A percentile compares a stretch with the other conserved stretches of the same genome.
Evolutionary conservation across 192 early-diverging fungal species (phyloP).

Genomic region (Rhizophlyctis rosea): DNA sequence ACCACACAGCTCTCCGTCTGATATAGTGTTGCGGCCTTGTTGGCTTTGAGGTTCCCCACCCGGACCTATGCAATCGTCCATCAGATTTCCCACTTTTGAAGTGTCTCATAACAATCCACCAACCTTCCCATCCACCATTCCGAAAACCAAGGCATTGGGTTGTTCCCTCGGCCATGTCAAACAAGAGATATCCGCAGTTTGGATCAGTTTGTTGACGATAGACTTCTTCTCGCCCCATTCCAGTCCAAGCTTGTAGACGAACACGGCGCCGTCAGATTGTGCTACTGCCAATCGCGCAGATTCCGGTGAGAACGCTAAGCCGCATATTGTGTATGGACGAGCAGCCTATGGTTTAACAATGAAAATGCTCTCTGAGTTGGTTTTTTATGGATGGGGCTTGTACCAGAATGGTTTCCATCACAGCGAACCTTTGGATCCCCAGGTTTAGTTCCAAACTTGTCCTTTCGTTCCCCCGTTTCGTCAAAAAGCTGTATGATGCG

Average conservation of each 20-base stretch:
- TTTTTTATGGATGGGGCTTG: neutral
- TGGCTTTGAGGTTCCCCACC: conserved; percentile 63
- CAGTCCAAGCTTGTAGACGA: conserved; percentile 63
- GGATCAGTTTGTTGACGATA: conserved; percentile 67
- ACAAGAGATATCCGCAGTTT: conserved; percentile 59
- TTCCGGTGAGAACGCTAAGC: conserved; percentile 63
- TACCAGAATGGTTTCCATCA: neutral
- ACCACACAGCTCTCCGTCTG: conserved; percentile 60
- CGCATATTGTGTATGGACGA: conserved; percentile 47
- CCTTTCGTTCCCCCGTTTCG: conserved; percentile 65
- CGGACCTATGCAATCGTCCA: too few species aligned
- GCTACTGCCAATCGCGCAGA: conserved; percentile 61
- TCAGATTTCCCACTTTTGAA: too few species aligned
- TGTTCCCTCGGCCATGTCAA: conserved; percentile 62
- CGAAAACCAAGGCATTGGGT: conserved; percentile 60
- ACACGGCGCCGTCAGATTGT: conserved; percentile 59
- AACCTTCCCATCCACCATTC: conserved; percentile 60
- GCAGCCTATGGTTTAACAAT: too few species aligned
- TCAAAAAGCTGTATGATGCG: conserved; percentile 58
- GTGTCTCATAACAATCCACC: too few species aligned
- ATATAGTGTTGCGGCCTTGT: conserved; percentile 66
- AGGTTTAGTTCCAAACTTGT: conserved; percentile 62
- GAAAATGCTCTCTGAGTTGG: neutral
- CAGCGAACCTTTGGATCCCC: conserved; percentile 56
- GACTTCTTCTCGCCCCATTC: conserved; percentile 69